phyloP scores from a whole-genome alignment of 2,329 filamentous ascomycete species.

The Triangularia verruculosa region DNA sequence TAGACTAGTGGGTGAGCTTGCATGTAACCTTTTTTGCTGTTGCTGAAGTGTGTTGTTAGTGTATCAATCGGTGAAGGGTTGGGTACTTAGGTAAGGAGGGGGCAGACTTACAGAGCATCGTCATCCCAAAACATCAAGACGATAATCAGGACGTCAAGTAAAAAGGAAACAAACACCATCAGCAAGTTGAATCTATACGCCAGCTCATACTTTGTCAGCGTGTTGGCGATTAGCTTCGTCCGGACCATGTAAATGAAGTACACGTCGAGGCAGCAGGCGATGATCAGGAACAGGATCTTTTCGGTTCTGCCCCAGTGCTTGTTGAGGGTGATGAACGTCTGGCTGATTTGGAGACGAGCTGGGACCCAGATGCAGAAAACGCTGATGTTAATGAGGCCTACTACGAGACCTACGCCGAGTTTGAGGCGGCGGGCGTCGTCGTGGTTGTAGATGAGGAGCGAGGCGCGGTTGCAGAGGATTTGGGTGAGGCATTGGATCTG shows the following conservation, averaged over 20 bases:
- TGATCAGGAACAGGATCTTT: conserved; percentile 44
- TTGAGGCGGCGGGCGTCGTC: conserved; percentile 38
- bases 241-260: conserved; percentile 47
- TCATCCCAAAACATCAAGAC: conserved; percentile 45
- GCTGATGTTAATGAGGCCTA: conserved; percentile 46
- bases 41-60: not conserved
- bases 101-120: conserved; percentile 38
- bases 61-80: not conserved
- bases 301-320: conserved; percentile 49
- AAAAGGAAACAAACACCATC: conserved; percentile 45
- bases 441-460: conserved; percentile 42
- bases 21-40: conserved; percentile 36
- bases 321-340: conserved; percentile 41
- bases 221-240: conserved; percentile 43
- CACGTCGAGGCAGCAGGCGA: conserved; percentile 44
- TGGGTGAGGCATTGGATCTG: conserved; percentile 46
- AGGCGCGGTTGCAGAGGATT: conserved; percentile 50
- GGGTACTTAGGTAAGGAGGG: too few species aligned
- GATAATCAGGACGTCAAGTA: conserved; percentile 43
- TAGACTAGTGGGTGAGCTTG: conserved; percentile 48
- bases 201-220: conserved; percentile 44
- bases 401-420: conserved; percentile 37
- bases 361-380: conserved; percentile 52
- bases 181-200: conserved; percentile 44
- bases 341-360: conserved; percentile 41